A percentile compares a stretch with the other conserved stretches of the same genome.
phyloP scores from a whole-genome alignment of 352 stramenopile species.

The Globisporangium solare region DNA sequence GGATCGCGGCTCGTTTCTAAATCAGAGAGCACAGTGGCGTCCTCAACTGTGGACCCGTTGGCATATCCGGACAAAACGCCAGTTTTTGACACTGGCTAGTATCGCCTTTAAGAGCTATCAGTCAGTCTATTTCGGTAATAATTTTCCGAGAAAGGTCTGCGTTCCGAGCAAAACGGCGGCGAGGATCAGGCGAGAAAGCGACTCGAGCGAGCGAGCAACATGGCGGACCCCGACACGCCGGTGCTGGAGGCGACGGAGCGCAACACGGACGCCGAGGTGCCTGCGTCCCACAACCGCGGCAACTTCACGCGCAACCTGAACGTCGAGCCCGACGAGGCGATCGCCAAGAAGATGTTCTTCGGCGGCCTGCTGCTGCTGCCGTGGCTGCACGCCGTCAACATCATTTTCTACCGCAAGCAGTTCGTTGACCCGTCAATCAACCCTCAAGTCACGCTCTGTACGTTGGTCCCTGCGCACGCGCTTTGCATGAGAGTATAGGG shows the following conservation, averaged over 20 bases:
- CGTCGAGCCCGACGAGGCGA: constrained; percentile 60
- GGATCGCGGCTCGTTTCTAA: too few species aligned
- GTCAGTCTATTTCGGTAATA: too few species aligned
- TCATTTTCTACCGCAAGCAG: constrained; percentile 80
- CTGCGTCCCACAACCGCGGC: constrained; percentile 61
- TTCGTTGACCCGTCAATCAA: constrained; percentile 66
- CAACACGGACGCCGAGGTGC: constrained; percentile 4
- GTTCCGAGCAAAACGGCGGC: neutral
- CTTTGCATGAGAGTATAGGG: neutral
- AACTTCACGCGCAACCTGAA: constrained; percentile 88
- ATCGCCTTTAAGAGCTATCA: too few species aligned
- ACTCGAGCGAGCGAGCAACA: constrained; percentile 6
- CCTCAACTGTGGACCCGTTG: too few species aligned
- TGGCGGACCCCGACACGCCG: constrained; percentile 38
- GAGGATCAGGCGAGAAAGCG: neutral
- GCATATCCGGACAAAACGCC: too few species aligned
- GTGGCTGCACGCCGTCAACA: constrained; percentile 82
- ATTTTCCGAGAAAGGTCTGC: too few species aligned
- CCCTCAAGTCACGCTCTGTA: constrained; percentile 71
- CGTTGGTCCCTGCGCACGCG: constrained; percentile 13
- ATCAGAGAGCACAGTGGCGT: too few species aligned
- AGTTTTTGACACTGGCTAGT: too few species aligned
- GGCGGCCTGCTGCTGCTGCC: constrained; percentile 65
- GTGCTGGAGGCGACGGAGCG: constrained; percentile 44
- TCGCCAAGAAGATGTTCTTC: constrained; percentile 85